Base-by-base conservation (phyloP, 441 rosid genomes). In the Populus hybrid region DNA sequence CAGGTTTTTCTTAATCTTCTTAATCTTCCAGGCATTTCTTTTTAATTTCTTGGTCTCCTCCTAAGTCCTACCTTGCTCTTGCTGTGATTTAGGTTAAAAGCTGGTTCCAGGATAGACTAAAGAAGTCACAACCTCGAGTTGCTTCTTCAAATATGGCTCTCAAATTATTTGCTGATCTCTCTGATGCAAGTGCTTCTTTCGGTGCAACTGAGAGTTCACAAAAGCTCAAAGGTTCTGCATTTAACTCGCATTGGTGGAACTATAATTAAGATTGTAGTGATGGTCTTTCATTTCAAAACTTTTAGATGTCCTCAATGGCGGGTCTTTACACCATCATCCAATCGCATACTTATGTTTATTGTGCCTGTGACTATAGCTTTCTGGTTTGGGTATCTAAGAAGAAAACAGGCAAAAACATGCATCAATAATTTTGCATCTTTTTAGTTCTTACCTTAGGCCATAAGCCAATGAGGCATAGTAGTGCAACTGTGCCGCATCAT, bases 31-130 rank as follows among this genome's bases (percentile, higher is more conserved):
- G 36, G 28, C 21, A 50, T 50, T 50, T 50, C 2, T 50, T 50
- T 50, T 50, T 16, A 8, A 35, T 72, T 61, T 1, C 9, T 18
- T 63, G 10, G 28, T 75, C 77, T 16, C 2, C 46, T 67, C 28
- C 34, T 23, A 24, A 18, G 2, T 75, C 35, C 21, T 67, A 20
- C 70, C 75, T 71, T 75, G 9, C 42, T 70, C 30, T 74, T 69
- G 67, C 63, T 83, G 78, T 72, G 42, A 75, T 71, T 10, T 81
- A 93, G 98, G 97, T 93, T 75, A 87, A 85, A 57, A 79, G 74
- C 80, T 94, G 97, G 97, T 93, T 94, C 79, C 76, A 77, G 77
- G 94, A 85, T 70, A 93, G 84, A 82, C 82, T 74, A 59, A 81
- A 85, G 78, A 75, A 70, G 36, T 64, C 64, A 14, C 81, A 57